Base-by-base conservation (phyloP, 768 basidiomycete species). In the Albatrellus ellisii region DNA sequence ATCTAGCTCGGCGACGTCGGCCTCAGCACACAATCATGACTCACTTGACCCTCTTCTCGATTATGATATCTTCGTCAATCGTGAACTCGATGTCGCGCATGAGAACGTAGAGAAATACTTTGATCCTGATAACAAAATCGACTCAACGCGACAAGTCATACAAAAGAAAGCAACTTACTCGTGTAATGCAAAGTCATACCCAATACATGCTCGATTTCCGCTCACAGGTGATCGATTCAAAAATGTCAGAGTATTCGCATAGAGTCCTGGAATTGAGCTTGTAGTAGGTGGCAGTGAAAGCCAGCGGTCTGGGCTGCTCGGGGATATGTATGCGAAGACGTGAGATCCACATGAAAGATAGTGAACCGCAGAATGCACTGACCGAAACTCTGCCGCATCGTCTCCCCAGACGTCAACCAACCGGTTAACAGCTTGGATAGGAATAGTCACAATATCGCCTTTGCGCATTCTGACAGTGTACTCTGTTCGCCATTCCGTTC, bases 31-130 rank as follows among this genome's bases (percentile, higher is more conserved):
- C 47, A 48, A 26, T 29, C 18, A 42, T 36, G 11, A 68, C 73
- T 64, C 54, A 79, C 75, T 76, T 77, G 56, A 73, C 64, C 36
- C 65, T 70, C 63, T 77, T 77, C 63, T 78, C 73, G 49, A 77
- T 70, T 50, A 73, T 66, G 50, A 73, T 57, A 40, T 61, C 56
- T 20, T 68, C 63, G 52, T 73, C 70, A 17, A 69, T 61, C 36
- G 64, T 56, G 60, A 75, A 73, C 52, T 70, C 69, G 41, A 76
- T 58, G 59, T 77, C 74, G 50, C 67, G 67, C 36, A 78, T 39
- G 36, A 79, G 65, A 34, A 72, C 68, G 57, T 65, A 75, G 46
- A 78, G 59, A 52, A 78, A 76, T 27, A 71, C 64, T 56, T 78
- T 78, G 57, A 79, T 76, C 62, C 75, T 77, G 53, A 17, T 31